A percentile compares a stretch with the other conserved stretches of the same genome.
These are phyloP conservation scores for Tetrahymena elliotti DNA, from an alignment of 73 alveolate genomes.

Conservation along the genomic window DNA sequence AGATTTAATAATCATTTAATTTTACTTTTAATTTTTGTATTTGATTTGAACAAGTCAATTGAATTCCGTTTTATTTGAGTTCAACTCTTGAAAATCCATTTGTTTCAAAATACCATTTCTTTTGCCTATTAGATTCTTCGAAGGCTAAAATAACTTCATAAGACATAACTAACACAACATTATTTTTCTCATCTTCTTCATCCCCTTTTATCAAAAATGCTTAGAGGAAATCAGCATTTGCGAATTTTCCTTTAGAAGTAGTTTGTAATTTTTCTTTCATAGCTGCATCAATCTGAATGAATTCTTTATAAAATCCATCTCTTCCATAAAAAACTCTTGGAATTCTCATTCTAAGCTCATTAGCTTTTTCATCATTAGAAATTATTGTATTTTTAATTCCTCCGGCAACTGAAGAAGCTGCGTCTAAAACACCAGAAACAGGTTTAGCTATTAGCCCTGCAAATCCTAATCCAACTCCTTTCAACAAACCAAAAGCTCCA, in stretches of 20 bases:
- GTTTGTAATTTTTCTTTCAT: constrained; percentile 1
- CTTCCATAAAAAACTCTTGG: constrained; percentile 25
- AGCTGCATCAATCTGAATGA: constrained; percentile 11
- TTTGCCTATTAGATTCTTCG: background rate
- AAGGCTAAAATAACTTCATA: background rate
- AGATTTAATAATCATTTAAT: background rate
- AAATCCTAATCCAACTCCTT: constrained; percentile 18
- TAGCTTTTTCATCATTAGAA: constrained; percentile 20
- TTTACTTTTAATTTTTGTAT: background rate
- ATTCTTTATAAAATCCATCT: constrained; percentile 22
- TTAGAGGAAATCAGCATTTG: background rate
- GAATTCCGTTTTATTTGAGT: background rate
- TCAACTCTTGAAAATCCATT: background rate
- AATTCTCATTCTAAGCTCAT: constrained; percentile 16
- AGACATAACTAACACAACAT: background rate
- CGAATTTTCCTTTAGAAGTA: background rate
- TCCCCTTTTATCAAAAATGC: background rate
- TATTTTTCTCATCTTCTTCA: background rate
- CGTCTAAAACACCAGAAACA: constrained; percentile 34
- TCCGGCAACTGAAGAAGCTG: constrained; percentile 7
- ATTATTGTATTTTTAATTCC: constrained; percentile 21
- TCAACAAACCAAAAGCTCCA: constrained; percentile 13
- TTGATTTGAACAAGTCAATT: background rate
- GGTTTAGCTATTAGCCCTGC: constrained; percentile 35
- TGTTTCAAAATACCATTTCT: background rate